Base-by-base conservation (phyloP, 2,329 filamentous ascomycete genomes). In the Beauveria sp. region DNA sequence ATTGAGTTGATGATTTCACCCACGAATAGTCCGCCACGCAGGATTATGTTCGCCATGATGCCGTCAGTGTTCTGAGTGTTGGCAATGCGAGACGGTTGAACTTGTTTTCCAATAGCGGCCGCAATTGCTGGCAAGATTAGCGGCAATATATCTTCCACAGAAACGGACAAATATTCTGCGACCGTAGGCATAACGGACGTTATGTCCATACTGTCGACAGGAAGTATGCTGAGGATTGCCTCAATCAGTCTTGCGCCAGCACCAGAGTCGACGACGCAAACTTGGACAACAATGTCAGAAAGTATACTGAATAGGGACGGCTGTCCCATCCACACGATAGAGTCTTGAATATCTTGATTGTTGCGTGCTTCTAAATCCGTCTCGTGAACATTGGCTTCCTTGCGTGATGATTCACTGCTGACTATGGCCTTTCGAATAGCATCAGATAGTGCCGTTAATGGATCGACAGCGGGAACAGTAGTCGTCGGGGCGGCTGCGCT, bases 41-140 rank as follows among this genome's bases (percentile, higher is more conserved):
- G 40, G 10, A 69, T 61, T 7, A 69, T 62, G 5, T 63, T 63
- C 10, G 56, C 52, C 49, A 66, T 55, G n/a, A 62, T 64, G 40
- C 54, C 63, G 2, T 59, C 26, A 49, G 63, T 48, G 34, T 66
- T 62, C 5, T 56, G 31, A 28, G 59, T 14, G 9, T 53, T 55
- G 4, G 49, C 43, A 3, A 64, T 46, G 14, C 38, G 54, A 20
- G 22, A 14, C n/a, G 20, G 48, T 16, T 65, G 52, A 16, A 64
- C 26, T 3, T 51, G 43, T 45, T 61, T 61, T 2, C 66, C 66
- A 7, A 69, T 43, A 22, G 62, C 65, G 7, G 57, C 53, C 8
- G 67, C 64, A 38, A 69, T 52, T 16, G 68, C 68, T 28, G 67
- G 67, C 50, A 70, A 62, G 14, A 70, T 57, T 2, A 69, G 42